Conservation (phyloP, 75 land plant genomes). For the Pseudotsuga menziesii region DNA sequence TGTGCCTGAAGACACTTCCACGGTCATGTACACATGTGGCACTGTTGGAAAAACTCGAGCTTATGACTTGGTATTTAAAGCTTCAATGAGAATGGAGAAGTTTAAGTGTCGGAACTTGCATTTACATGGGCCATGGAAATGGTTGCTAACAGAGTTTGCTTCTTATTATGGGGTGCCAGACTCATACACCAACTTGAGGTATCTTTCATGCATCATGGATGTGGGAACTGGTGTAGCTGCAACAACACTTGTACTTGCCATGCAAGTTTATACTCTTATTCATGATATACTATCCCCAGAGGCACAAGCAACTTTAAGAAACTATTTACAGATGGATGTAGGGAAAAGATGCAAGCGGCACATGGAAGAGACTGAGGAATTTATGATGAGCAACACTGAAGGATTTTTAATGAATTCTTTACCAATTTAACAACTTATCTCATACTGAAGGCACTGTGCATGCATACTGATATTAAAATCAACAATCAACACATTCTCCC, state of each 20-base stretch:
- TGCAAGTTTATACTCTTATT: slow-evolving; percentile 55
- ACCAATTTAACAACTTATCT: slow-evolving; percentile 57
- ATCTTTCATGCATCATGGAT: slow-evolving; percentile 66
- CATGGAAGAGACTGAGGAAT: slow-evolving; percentile 90
- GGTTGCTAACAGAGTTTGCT: slow-evolving; percentile 72
- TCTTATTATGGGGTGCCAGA: slow-evolving; percentile 76
- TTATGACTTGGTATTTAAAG: slow-evolving; percentile 75
- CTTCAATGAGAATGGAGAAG: slow-evolving; percentile 60
- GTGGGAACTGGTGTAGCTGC: slow-evolving; percentile 67
- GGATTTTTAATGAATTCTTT: slow-evolving; percentile 51
- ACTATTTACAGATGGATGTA: slow-evolving; percentile 75
- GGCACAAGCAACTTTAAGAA: slow-evolving; percentile 51
- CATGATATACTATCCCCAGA: slow-evolving; percentile 79
- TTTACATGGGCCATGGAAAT: slow-evolving; percentile 67
- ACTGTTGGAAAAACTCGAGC: slow-evolving; percentile 71
- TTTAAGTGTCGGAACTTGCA: slow-evolving; percentile 54
- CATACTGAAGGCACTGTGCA: slow-evolving; percentile 69
- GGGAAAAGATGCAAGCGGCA: slow-evolving; percentile 63
- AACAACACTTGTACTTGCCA: slow-evolving; percentile 71
- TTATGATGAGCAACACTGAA: slow-evolving; percentile 55
- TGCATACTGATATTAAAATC: slow-evolving; percentile 70
- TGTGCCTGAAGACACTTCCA: slow-evolving; percentile 55
- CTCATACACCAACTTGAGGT: slow-evolving; percentile 75
- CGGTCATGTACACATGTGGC: slow-evolving; percentile 95
- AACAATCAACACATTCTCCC: slow-evolving; percentile 84